Conservation (phyloP, 768 basidiomycete species). For the Vararia minispora region DNA sequence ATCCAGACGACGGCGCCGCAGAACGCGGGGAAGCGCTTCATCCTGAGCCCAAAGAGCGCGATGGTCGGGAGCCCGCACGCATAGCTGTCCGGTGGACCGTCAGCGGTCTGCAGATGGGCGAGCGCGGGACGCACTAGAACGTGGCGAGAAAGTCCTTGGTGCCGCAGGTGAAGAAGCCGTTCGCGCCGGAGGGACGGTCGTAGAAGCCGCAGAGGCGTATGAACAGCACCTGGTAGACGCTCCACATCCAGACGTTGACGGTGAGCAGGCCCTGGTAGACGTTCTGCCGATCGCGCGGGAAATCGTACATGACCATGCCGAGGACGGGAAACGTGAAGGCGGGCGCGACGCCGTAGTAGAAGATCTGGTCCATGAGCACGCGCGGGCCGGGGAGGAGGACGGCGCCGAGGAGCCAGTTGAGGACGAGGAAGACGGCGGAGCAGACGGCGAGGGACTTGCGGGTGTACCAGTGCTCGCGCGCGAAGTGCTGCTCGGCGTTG, state of each 20-base stretch:
- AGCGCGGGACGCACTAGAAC: constrained; percentile 21
- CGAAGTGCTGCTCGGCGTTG: constrained; percentile 38
- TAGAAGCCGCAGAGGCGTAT: constrained; percentile 38
- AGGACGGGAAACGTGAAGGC: constrained; percentile 49
- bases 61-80: constrained; percentile 42
- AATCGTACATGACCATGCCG: constrained; percentile 59
- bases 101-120: constrained; percentile 11
- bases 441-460: constrained; percentile 55
- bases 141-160: constrained; percentile 28
- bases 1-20: constrained; percentile 48
- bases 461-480: constrained; percentile 63
- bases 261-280: constrained; percentile 54
- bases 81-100: constrained; percentile 15
- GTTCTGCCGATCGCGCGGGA: constrained; percentile 47
- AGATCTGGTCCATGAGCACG: constrained; percentile 43
- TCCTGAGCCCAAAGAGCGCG: constrained; percentile 57
- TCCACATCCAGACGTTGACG: constrained; percentile 58
- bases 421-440: constrained; percentile 51
- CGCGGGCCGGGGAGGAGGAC: constrained; percentile 36
- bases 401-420: constrained; percentile 59
- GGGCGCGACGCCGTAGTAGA: constrained; percentile 52
- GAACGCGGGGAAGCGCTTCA: constrained; percentile 56
- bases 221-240: constrained; percentile 41
- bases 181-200: too few species aligned
- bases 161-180: constrained; percentile 29